Evolutionary conservation across 2,329 filamentous ascomycete species (phyloP).

Genomic region (Lachnellula hyalina): DNA sequence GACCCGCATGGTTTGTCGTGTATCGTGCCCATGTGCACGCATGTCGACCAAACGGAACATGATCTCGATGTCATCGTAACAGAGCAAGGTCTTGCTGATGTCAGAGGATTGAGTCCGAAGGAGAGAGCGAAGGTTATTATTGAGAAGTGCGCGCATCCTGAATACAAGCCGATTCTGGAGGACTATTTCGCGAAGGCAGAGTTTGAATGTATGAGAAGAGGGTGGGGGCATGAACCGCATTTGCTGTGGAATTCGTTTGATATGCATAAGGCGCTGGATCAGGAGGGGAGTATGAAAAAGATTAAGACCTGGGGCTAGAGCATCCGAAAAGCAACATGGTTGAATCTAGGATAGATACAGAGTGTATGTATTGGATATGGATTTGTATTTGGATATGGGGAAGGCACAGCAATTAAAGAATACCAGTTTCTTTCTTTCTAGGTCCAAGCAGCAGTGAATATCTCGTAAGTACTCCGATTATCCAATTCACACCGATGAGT

Average conservation of each 20-base stretch:
- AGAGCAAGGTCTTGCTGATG: slow-evolving; percentile 72
- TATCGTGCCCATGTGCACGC: slow-evolving; percentile 92
- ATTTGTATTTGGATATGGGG: not conserved
- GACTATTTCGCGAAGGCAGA: slow-evolving; percentile 85
- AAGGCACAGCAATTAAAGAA: too few relatives aligned
- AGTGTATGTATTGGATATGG: not conserved
- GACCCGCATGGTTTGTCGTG: slow-evolving; percentile 78
- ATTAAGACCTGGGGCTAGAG: slow-evolving; percentile 30
- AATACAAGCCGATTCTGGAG: slow-evolving; percentile 74
- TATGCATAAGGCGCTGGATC: slow-evolving; percentile 77
- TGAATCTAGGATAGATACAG: not conserved
- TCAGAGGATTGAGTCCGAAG: slow-evolving; percentile 71
- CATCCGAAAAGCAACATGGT: not conserved
- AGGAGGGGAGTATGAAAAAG: slow-evolving; percentile 74
- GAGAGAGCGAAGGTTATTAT: slow-evolving; percentile 83
- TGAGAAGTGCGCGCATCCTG: slow-evolving; percentile 77
- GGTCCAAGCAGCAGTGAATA: too few relatives aligned
- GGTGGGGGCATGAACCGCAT: slow-evolving; percentile 87
- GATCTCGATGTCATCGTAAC: slow-evolving; percentile 86
- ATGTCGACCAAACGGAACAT: slow-evolving; percentile 89
- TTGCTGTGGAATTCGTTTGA: slow-evolving; percentile 81
- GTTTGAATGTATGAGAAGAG: slow-evolving; percentile 78
- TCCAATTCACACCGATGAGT: too few relatives aligned
- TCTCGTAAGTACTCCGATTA: too few relatives aligned
- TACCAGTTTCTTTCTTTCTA: too few relatives aligned